A percentile compares a stretch with the other conserved stretches of the same genome.
Evolutionary conservation across 441 rosid genomes (phyloP).

Genomic region (Jatropha podagrica): DNA sequence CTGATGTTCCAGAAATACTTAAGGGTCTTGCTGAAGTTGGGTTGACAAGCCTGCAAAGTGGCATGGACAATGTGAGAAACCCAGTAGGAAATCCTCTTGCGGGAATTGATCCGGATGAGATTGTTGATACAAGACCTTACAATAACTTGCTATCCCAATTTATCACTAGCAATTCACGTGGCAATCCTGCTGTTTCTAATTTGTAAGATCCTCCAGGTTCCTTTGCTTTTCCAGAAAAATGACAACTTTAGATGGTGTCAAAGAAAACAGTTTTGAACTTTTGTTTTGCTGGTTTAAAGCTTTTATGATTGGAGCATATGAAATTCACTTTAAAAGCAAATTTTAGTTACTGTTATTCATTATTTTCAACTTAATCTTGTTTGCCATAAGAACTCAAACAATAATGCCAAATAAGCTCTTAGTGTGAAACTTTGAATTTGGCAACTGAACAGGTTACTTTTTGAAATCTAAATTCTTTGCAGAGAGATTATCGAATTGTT

Average conservation of each 20-base stretch:
- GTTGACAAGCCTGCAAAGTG: conserved; percentile 86
- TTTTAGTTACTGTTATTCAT: no score
- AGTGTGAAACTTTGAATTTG: no score
- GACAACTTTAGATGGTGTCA: no score
- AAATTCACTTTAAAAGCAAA: no score
- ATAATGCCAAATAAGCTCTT: no score
- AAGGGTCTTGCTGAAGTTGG: conserved; percentile 81
- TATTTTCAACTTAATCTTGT: no score
- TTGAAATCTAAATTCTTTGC: no score
- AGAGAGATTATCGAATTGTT: no score
- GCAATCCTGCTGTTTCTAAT: conserved; percentile 68
- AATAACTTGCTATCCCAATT: conserved; percentile 71
- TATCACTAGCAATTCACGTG: conserved; percentile 68
- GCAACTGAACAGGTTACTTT: no score
- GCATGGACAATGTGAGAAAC: conserved; percentile 97
- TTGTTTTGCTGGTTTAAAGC: background rate
- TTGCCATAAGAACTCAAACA: no score
- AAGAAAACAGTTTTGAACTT: no score
- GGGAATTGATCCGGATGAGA: conserved; percentile 87
- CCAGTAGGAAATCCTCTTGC: conserved; percentile 94
- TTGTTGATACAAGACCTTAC: conserved; percentile 83
- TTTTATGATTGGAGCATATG: no score
- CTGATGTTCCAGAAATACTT: conserved; percentile 86
- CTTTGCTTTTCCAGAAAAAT: background rate
- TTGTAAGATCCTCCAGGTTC: conserved; percentile 47